Percentiles rank a stretch among this genome's conserved stretches.
Conservation (phyloP, 2,329 filamentous ascomycete species). For the Claviceps quebecensis region DNA sequence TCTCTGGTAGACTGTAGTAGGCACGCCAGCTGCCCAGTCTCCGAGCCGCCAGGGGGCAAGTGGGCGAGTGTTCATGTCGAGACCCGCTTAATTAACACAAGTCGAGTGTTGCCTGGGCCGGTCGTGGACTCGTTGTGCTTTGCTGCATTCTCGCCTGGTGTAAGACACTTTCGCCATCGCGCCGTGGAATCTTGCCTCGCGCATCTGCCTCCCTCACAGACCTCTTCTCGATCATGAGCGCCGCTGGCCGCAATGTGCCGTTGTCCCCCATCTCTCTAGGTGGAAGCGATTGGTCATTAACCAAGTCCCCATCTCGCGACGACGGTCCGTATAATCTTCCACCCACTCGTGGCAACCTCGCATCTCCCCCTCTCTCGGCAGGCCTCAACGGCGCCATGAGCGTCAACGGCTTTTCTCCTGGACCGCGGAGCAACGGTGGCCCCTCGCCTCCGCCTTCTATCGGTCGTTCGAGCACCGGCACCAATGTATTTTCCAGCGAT, state of each 20-base stretch:
- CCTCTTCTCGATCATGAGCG: constrained; percentile 40
- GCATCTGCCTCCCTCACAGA: constrained; percentile 7
- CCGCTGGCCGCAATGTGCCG: constrained; percentile 53
- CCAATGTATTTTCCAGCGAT: constrained; percentile 54
- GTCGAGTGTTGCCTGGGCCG: constrained; percentile 1
- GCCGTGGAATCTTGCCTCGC: constrained; percentile 9
- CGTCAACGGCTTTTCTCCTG: constrained; percentile 47
- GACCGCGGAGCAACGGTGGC: constrained; percentile 42
- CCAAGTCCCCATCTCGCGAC: constrained; percentile 47
- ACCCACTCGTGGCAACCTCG: constrained; percentile 42
- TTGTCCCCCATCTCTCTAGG: constrained; percentile 72
- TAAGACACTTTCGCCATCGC: constrained; percentile 9
- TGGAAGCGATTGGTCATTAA: constrained; percentile 70
- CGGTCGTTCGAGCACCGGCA: constrained; percentile 71
- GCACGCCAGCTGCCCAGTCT: constrained; percentile 2
- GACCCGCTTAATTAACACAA: not conserved
- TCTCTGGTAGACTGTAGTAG: no score
- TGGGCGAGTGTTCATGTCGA: not conserved
- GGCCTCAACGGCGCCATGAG: constrained; percentile 40
- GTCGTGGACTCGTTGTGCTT: not conserved
- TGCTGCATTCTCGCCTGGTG: constrained; percentile 8
- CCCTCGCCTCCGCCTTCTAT: constrained; percentile 83
- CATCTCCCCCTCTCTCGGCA: constrained; percentile 57
- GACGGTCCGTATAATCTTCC: constrained; percentile 33
- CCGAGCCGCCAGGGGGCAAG: constrained; percentile 5